These are phyloP conservation scores for Tetradesmus obliquus DNA, from an alignment of 139 green algal genomes.

Conservation along the genomic window DNA sequence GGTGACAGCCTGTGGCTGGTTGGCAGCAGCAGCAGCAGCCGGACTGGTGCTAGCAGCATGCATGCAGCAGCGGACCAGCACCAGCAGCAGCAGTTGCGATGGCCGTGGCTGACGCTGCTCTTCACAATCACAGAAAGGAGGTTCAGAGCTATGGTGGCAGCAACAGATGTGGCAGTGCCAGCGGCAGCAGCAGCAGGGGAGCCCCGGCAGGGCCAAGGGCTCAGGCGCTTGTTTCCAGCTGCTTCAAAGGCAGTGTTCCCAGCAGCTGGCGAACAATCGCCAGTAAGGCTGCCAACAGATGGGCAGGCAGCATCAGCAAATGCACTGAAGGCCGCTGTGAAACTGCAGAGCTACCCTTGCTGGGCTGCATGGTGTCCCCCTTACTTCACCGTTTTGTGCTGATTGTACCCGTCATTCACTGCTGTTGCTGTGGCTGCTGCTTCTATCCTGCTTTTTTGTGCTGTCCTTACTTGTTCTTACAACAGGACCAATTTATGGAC, in stretches of 20 bases:
- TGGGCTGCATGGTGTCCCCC: not conserved
- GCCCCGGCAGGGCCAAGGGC: no score
- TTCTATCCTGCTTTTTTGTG: not conserved
- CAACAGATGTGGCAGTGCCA: not conserved
- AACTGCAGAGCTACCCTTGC: not conserved
- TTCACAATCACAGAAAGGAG: no score
- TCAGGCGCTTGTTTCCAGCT: no score
- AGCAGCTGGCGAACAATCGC: no score
- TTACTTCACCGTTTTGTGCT: no score
- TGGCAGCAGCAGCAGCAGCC: not conserved
- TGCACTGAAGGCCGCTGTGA: not conserved
- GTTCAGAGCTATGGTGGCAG: no score
- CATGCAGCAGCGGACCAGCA: not conserved
- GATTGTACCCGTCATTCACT: not conserved
- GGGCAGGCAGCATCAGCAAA: not conserved
- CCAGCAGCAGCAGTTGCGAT: not conserved
- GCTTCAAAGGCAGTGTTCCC: no score
- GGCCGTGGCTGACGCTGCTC: no score
- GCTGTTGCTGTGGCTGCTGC: not conserved
- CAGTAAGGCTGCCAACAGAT: no score
- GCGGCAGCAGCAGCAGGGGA: not conserved
- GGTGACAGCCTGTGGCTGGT: slow-evolving; percentile 32
- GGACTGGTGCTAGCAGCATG: not conserved
- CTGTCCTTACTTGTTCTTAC: not conserved
- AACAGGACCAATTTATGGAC: slow-evolving; percentile 94